Evolutionary conservation across 2,329 filamentous ascomycete genomes (phyloP).

Genomic region (Penicillium olsonii): DNA sequence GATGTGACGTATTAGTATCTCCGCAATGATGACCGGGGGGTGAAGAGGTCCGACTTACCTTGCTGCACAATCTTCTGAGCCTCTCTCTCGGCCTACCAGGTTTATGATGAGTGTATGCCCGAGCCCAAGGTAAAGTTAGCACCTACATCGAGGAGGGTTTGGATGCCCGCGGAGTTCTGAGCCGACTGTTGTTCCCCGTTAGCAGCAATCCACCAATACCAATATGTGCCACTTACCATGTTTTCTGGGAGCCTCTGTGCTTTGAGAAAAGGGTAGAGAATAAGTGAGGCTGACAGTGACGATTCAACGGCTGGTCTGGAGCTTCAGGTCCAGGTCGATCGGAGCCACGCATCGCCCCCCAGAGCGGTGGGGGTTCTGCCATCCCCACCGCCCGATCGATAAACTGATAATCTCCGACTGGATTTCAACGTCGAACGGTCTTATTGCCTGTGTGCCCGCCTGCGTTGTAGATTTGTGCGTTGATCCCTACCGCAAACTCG

Average conservation of each 20-base stretch:
- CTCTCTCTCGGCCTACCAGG: slow-evolving; percentile 83
- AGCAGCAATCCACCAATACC: slow-evolving; percentile 1
- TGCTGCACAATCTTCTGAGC: slow-evolving; percentile 99
- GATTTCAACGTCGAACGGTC: slow-evolving; percentile 6
- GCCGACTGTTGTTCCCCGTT: slow-evolving; percentile 67
- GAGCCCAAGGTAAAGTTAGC: slow-evolving; percentile 2
- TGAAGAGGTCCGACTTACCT: slow-evolving; percentile 57
- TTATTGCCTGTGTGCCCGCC: background rate
- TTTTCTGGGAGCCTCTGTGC: slow-evolving; percentile 17
- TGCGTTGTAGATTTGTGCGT: background rate
- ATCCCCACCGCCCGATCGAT: slow-evolving; percentile 30
- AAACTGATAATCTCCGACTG: slow-evolving; percentile 26
- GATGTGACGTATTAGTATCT: slow-evolving; percentile 28
- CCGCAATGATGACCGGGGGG: background rate
- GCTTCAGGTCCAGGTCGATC: slow-evolving; percentile 29
- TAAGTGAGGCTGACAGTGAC: slow-evolving; percentile 16
- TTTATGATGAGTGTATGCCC: slow-evolving; percentile 12
- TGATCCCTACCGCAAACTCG: background rate
- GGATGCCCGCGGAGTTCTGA: slow-evolving; percentile 97
- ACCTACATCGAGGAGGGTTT: slow-evolving; percentile 95
- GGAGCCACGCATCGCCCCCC: slow-evolving; percentile 33
- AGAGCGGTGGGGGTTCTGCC: slow-evolving; percentile 40
- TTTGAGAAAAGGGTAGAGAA: slow-evolving; percentile 11
- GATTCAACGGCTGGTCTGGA: slow-evolving; percentile 26
- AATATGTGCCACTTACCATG: slow-evolving; percentile 29